Evolutionary conservation across 2,329 filamentous ascomycete species (phyloP), one percentile per base, ranked within the genome.

Genomic region (Ambrosiella cleistominuta): DNA sequence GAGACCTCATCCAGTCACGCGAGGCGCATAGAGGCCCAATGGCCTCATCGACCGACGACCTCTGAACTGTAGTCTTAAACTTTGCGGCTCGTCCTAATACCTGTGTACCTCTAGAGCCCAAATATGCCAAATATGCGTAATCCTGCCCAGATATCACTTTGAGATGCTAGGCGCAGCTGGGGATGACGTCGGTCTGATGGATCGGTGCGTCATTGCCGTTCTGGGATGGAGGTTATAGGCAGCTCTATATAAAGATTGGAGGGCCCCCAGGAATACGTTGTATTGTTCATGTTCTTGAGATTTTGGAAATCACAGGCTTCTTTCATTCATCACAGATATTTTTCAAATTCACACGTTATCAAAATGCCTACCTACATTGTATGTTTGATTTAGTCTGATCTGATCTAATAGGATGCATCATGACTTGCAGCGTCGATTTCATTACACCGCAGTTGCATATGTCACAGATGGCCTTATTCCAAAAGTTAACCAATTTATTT

Each of bases 351-450:
- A 60, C 45, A 53, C 58, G 60, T 12, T 57, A 47, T 52, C 64
- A 76, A 66, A 51, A 80, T 79, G 77, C 75, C 77, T 71, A 69
- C 71, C 66, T 80, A 77, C 70, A 80, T 80, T 66, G 77, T 79
- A 68, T 64, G 71, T 63, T 54, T 7, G 2, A 38, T 53, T 8
- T 47, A 27, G 27, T 27, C 27, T 17, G 11, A 47, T 42, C 13
- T 15, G 8, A 15, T 47, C 44, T 8, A 7, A 17, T 8, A 3
- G 11, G 13, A 47, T 47, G 44, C 7, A 13, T 13, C 44, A 47
- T 47, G 11, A 15, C 13, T 47, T 17, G 44, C 44, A 47, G 15
- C n/a, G 11, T 42, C 19, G 44, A 47, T n/a, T 42, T 17, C 11
- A 47, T 47, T 47, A 8, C 44, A 17, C 44, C n/a, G 44, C 11